phyloP scores from a whole-genome alignment of 441 rosid genomes.

The Mallotus japonicus region DNA sequence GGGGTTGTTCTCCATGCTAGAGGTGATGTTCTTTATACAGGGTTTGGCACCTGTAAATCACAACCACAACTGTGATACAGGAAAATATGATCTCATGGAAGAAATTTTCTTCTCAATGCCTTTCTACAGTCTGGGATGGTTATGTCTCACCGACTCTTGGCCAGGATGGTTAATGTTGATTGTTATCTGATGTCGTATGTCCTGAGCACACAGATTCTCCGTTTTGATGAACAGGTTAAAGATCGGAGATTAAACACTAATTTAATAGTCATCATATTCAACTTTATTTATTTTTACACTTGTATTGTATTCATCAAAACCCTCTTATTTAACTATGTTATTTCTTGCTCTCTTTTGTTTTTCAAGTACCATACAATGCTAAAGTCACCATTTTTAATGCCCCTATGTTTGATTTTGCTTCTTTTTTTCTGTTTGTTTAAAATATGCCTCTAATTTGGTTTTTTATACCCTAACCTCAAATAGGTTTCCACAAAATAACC shows the following conservation, averaged over 20 bases:
- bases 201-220: too few species aligned
- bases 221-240: too few species aligned
- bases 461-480: slow-evolving; percentile 5
- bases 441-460: background rate
- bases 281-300: background rate
- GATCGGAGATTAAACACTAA: background rate
- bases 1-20: too few species aligned
- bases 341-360: background rate
- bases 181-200: too few species aligned
- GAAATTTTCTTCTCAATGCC: too few species aligned
- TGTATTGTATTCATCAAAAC: background rate
- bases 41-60: too few species aligned
- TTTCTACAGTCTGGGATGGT: too few species aligned
- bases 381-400: background rate
- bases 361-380: slow-evolving; percentile 9
- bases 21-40: too few species aligned
- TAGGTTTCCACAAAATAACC: slow-evolving; percentile 23
- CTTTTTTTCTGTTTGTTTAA: background rate
- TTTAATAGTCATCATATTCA: background rate
- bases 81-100: too few species aligned
- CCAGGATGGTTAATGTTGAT: too few species aligned
- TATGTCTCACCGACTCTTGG: too few species aligned
- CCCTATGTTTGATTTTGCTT: background rate
- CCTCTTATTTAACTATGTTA: background rate
- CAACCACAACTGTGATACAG: too few species aligned